Base-by-base conservation (phyloP, 1,284 basidiomycete genomes). In the Malassezia sp. region DNA sequence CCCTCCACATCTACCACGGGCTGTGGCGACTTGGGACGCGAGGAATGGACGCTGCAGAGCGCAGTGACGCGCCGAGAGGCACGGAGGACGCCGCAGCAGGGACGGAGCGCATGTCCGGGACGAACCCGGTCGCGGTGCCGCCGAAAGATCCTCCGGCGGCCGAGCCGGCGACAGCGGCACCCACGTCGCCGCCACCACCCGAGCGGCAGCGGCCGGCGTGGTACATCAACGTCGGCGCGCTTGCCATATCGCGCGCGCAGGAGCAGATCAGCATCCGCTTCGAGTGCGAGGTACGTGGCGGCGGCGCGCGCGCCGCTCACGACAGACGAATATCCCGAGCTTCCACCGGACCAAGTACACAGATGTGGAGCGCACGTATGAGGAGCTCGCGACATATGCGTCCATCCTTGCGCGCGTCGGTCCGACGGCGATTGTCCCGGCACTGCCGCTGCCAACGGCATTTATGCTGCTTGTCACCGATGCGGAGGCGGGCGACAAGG, bases 281-380 rank as follows among this genome's bases (percentile, higher is more conserved):
- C 23, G 29, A 40, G 21, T 50, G 48, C 38, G 11, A 12, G 14
- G 37, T 38, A 32, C 23, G 45, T 38, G n/a, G n/a, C n/a, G n/a
- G n/a, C n/a, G n/a, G n/a, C n/a, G n/a, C n/a, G n/a, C n/a, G 14
- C 34, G 14, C 24, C 23, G 11, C 32, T 38, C 26, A 35, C 32
- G 23, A 10, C 35, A 55, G 52, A 60, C 63, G 34, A 67, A 67
- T 33, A 50, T 65, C n/a, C 53, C 64, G 2, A 57, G 58, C 45
- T 65, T 59, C 22, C 53, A 57, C 28, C 43, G 53, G 1, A 42
- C 56, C 5, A 35, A 54, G 5, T 66, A 66, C 38, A 50, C 57
- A 1, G 42, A 48, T 26, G 38, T 67, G 30, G 45, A 49, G 4
- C 57, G 65, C 14, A 40, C 60, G 27, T 66, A 62, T 34, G 44